phyloP scores from a whole-genome alignment of 331 rosid genomes.

The Quercus phellos region DNA sequence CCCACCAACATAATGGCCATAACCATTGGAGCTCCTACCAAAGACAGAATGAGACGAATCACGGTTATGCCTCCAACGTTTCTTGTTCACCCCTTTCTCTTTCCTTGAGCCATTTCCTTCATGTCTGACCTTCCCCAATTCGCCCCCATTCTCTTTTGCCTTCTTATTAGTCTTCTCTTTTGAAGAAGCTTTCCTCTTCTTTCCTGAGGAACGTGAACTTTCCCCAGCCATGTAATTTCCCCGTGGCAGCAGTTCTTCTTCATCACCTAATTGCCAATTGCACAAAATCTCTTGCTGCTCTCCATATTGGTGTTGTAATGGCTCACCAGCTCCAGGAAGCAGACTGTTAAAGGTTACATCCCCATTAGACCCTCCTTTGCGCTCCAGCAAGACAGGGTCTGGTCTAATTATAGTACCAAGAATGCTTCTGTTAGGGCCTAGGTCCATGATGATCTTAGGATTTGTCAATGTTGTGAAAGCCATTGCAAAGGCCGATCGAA shows the following conservation, averaged over 20 bases:
- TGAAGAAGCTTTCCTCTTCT: slow-evolving; percentile 49
- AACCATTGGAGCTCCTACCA: slow-evolving; percentile 17
- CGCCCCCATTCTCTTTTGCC: slow-evolving; percentile 33
- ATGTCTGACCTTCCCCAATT: slow-evolving; percentile 10
- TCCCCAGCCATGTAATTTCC: slow-evolving; percentile 29
- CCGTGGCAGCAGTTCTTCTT: slow-evolving; percentile 75
- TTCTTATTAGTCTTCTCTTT: slow-evolving; percentile 50
- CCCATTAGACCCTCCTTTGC: slow-evolving; percentile 75
- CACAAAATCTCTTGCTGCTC: slow-evolving; percentile 46
- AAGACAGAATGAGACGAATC: not conserved
- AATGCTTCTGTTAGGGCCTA: slow-evolving; percentile 77
- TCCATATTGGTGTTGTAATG: slow-evolving; percentile 36
- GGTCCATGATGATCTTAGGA: slow-evolving; percentile 50
- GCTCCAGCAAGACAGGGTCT: slow-evolving; percentile 58
- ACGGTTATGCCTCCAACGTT: slow-evolving; percentile 26
- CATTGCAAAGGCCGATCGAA: slow-evolving; percentile 84
- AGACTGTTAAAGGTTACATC: slow-evolving; percentile 59
- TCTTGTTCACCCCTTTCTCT: slow-evolving; percentile 37
- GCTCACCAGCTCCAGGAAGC: slow-evolving; percentile 96
- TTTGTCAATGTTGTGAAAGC: slow-evolving; percentile 72
- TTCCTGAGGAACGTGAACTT: slow-evolving; percentile 36
- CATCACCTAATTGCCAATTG: slow-evolving; percentile 74
- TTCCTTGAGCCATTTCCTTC: slow-evolving; percentile 41
- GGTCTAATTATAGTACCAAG: slow-evolving; percentile 93
- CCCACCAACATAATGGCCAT: slow-evolving; percentile 13